A percentile compares a stretch with the other conserved stretches of the same genome.
Conservation (phyloP, 2,329 filamentous ascomycete species). For the Grosmannia huntii region DNA sequence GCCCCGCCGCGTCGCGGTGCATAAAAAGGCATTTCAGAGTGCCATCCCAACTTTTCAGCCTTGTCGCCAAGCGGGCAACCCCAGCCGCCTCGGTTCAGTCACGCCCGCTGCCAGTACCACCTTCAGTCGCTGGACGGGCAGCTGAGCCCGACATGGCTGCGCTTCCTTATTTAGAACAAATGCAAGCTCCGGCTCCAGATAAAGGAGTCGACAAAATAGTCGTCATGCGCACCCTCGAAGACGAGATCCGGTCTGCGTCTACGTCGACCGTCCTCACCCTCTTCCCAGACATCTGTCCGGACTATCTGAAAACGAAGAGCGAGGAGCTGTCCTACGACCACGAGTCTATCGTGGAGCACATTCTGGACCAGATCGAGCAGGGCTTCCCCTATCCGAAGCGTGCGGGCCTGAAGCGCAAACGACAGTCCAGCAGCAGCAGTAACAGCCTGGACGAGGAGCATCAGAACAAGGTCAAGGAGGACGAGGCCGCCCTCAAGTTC, state of each 20-base stretch:
- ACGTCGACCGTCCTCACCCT: slow-evolving; percentile 19
- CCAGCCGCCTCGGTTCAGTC: not conserved
- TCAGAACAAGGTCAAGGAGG: slow-evolving; percentile 3
- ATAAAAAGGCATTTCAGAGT: not conserved
- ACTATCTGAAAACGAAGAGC: slow-evolving; percentile 21
- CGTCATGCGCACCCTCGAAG: not conserved
- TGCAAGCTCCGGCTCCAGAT: no score
- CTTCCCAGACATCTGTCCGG: slow-evolving; percentile 33
- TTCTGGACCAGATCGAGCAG: slow-evolving; percentile 27
- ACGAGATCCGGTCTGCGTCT: slow-evolving; percentile 14
- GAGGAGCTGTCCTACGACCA: slow-evolving; percentile 17
- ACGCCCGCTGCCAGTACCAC: no score
- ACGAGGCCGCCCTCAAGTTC: slow-evolving; percentile 12
- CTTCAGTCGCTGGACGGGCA: not conserved
- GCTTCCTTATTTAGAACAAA: not conserved
- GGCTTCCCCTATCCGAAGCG: slow-evolving; percentile 25
- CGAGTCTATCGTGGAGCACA: slow-evolving; percentile 20
- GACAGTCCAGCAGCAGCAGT: slow-evolving; percentile 4
- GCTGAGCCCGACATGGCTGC: not conserved
- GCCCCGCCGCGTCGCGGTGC: not conserved
- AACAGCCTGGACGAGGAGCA: not conserved
- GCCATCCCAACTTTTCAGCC: not conserved
- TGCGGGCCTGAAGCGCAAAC: slow-evolving; percentile 28
- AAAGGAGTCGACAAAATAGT: not conserved
- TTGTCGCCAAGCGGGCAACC: not conserved